A percentile compares a stretch with the other conserved stretches of the same genome.
Conservation (phyloP, 2,329 filamentous ascomycete genomes). For the Aspergillus awamori region DNA sequence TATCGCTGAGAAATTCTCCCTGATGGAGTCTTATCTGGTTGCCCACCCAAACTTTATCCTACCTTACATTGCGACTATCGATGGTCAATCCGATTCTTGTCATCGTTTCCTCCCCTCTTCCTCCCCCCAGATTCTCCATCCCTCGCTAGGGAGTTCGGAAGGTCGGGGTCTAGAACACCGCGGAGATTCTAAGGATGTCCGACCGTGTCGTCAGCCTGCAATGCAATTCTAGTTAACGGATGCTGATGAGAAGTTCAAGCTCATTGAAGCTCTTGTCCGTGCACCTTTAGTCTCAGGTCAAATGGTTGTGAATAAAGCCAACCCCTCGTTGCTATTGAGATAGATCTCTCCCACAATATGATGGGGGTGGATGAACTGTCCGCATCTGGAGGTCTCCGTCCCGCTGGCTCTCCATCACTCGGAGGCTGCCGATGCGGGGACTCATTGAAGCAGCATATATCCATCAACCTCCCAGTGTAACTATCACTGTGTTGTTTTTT, state of each 20-base stretch:
- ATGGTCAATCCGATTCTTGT: not conserved
- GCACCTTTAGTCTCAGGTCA: not conserved
- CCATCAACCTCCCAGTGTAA: not conserved
- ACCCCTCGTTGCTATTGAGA: not conserved
- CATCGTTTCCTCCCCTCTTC: not conserved
- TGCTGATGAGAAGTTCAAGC: not conserved
- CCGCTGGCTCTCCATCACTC: slow-evolving; percentile 15
- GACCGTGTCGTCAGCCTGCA: not conserved
- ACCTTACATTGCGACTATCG: not conserved
- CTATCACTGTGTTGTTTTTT: not conserved
- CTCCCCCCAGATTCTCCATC: not conserved
- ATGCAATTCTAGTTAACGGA: not conserved
- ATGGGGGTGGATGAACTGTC: not conserved
- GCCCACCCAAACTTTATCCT: not conserved
- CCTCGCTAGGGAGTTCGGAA: too few relatives aligned
- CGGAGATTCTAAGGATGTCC: not conserved
- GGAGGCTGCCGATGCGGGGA: slow-evolving; percentile 30
- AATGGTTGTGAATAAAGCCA: not conserved
- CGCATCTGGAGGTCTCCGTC: slow-evolving; percentile 26
- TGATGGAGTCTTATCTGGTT: not conserved
- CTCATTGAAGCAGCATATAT: slow-evolving; percentile 7
- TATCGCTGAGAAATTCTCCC: not conserved
- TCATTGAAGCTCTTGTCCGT: not conserved
- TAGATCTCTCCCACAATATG: not conserved
- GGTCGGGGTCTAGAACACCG: not conserved